Evolutionary conservation across 2,329 filamentous ascomycete species (phyloP), one percentile per base, ranked within the genome.

Genomic region (Xylaria sp.): DNA sequence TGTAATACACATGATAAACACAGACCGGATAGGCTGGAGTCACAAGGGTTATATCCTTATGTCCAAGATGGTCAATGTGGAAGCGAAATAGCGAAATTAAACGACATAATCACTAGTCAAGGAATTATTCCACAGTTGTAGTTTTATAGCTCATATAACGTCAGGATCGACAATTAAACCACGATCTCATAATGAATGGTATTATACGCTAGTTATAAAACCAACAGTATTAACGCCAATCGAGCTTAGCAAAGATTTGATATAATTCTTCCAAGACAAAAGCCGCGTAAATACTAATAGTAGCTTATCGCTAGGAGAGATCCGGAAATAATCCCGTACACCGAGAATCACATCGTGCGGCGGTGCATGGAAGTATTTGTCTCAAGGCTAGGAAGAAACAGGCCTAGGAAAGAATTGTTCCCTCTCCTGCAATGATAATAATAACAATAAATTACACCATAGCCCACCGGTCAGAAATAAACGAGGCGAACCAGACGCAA

Each of bases 151-250:
- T 51, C 32, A 50, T 37, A 32, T 50, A 57, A 29, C 32, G 66
- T 35, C 12, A 47, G 8, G 57, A 58, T 63, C 58, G 57, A 40
- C 62, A 25, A 37, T 42, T 44, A 25, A 32, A 40, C 42, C 32
- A 29, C 13, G 25, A 48, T 65, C 40, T 54, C 18, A 1, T 16
- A 32, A 32, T 44, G 50, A 23, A n/a, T n/a, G n/a, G 25, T 47
- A 42, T n/a, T 47, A 42, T 18, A 44, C 40, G 5, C 40, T 44
- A n/a, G 32, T 35, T 35, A 1, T n/a, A 48, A 58, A 25, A 35
- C 21, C 25, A 53, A 35, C 27, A 42, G 62, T 5, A 44, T 44
- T 47, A 55, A 42, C 32, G 29, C 42, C n/a, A 35, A 9, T 51
- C 6, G 10, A 37, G 58, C 13, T 32, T 32, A 44, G 23, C 53